These are phyloP conservation scores for Plasmodium adleri DNA, from an alignment of 169 alveolate species.

Conservation along the genomic window DNA sequence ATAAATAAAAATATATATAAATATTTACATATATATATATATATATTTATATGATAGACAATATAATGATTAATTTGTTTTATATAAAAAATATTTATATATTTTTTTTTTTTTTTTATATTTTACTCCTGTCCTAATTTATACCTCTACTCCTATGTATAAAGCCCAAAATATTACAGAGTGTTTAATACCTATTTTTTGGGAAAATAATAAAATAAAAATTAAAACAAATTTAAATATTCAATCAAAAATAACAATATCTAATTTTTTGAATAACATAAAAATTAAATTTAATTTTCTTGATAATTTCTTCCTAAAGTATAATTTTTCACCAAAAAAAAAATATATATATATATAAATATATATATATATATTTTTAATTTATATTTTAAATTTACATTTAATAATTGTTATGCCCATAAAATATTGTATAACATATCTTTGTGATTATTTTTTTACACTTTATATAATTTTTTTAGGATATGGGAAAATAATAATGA, in stretches of 20 bases:
- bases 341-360: not conserved
- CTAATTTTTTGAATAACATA: conserved; percentile 26
- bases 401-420: no score
- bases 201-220: conserved; percentile 39
- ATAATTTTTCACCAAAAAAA: not conserved
- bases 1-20: no score
- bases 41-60: not conserved
- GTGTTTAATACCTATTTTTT: conserved; percentile 45
- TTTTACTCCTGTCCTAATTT: not conserved
- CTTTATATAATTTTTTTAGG: conserved; percentile 9
- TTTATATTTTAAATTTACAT: not conserved
- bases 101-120: not conserved
- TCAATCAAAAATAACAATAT: conserved; percentile 27
- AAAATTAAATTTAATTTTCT: conserved; percentile 22
- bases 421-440: not conserved
- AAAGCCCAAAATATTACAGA: conserved; percentile 37
- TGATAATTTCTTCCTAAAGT: conserved; percentile 45
- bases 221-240: conserved; percentile 7
- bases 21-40: not conserved
- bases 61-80: no score
- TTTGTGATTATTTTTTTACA: not conserved
- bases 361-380: no score
- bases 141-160: not conserved
- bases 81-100: not conserved
- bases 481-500: conserved; percentile 37